Percentiles rank a stretch among this genome's conserved stretches.
Evolutionary conservation across 208 protist genomes (phyloP).

Genomic region (Crithidia brevicula): DNA sequence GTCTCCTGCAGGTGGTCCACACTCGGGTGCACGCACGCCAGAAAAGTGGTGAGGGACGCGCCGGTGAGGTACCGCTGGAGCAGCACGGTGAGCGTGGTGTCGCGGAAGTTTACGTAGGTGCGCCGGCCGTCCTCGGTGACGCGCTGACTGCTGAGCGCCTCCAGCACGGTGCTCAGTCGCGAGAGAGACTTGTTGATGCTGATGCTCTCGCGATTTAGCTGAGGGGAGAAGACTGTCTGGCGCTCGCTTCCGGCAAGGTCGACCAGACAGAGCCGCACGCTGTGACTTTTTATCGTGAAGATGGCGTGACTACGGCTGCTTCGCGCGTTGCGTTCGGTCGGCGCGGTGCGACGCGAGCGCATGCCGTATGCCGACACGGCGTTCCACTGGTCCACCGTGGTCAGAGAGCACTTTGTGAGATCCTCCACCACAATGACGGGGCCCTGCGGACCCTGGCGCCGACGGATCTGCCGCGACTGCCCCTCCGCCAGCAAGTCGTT

Average conservation of each 20-base stretch:
- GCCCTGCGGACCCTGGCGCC: slow-evolving; percentile 24
- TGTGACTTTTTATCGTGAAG: slow-evolving; percentile 87
- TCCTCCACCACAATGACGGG: slow-evolving; percentile 75
- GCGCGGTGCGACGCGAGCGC: slow-evolving; percentile 74
- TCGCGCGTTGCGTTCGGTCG: slow-evolving; percentile 89
- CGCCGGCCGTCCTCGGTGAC: slow-evolving; percentile 43
- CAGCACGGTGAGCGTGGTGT: slow-evolving; percentile 87
- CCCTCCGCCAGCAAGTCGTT: slow-evolving; percentile 82
- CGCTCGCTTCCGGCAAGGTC: slow-evolving; percentile 90
- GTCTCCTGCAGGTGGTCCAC: slow-evolving; percentile 69
- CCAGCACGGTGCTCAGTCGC: slow-evolving; percentile 86
- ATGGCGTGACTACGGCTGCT: slow-evolving; percentile 94
- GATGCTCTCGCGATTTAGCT: slow-evolving; percentile 90
- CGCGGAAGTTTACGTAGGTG: slow-evolving; percentile 87
- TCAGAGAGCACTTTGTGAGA: slow-evolving; percentile 67
- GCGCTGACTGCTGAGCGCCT: slow-evolving; percentile 73
- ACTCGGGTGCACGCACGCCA: slow-evolving; percentile 87
- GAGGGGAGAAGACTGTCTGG: slow-evolving; percentile 80
- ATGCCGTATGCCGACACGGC: slow-evolving; percentile 75
- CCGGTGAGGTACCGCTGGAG: slow-evolving; percentile 88
- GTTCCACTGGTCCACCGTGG: slow-evolving; percentile 69
- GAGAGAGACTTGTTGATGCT: slow-evolving; percentile 91
- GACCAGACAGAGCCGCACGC: slow-evolving; percentile 84
- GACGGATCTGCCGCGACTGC: slow-evolving; percentile 58
- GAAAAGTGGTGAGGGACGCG: slow-evolving; percentile 82